Base-by-base conservation (phyloP, 2,329 filamentous ascomycete genomes). In the Colletotrichum euphorbiae region DNA sequence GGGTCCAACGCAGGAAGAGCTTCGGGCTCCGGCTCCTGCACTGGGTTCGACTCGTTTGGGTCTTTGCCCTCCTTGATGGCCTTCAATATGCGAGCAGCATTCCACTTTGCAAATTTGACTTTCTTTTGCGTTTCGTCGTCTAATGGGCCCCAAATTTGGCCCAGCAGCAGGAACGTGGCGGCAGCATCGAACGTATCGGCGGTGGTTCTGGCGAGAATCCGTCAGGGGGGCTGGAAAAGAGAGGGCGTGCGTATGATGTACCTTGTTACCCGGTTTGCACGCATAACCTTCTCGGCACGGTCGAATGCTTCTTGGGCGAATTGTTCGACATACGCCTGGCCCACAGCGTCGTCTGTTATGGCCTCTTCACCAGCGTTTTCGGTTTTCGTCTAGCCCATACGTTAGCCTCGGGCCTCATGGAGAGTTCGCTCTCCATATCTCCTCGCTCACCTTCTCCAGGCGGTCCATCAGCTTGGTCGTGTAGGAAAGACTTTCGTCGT, bases 81-180 rank as follows among this genome's bases (percentile, higher is more conserved):
- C 80, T 93, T 97, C 15, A 92, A 85, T 75, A 99, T 99, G 66
- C 96, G 89, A 40, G 95, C 83, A 2, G 95, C 94, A 78, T 98
- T 97, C 86, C 93, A 99, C 79, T 98, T 99, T 46, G 95, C 94
- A 77, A 93, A 99, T 78, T 97, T 98, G 80, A 95, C 93, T 83
- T 97, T 98, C 62, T 93, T 88, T 43, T 89, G 85, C 19, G 90
- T 89, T 75, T 98, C 94, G 1, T 87, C 80, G 38, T 97, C 93
- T 11, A 90, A 82, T 0, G 87, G 80, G 6, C 89, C 91, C 94
- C 95, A 99, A 74, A 97, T 91, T 71, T 90, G 90, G 63, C 93
- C 87, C 5, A 98, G 84, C 72, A 98, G 93, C 75, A 98, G 90
- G 78, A 99, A 98, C 0, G 94, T 97, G 0, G 93, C 91, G 0